phyloP scores from a whole-genome alignment of 2,329 filamentous ascomycete species.

The Fusarium albosuccineum region DNA sequence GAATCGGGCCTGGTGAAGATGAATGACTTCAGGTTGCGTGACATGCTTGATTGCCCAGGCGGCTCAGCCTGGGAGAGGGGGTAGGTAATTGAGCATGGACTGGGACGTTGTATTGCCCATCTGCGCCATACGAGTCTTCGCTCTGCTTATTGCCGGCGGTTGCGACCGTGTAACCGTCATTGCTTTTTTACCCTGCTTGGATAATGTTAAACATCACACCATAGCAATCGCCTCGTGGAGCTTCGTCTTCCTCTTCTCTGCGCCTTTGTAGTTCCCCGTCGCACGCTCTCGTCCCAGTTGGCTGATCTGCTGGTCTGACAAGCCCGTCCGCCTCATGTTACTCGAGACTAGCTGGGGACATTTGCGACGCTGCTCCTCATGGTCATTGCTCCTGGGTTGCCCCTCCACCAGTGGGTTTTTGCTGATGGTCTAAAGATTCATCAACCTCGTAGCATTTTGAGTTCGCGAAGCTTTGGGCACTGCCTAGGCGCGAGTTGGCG shows the following conservation, averaged over 20 bases:
- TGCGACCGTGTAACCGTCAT: neutral
- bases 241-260: neutral
- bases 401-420: neutral
- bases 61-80: too few relatives aligned
- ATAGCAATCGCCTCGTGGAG: neutral
- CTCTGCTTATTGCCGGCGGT: neutral
- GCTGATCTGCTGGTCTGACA: neutral
- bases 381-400: conserved; percentile 9
- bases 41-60: too few relatives aligned
- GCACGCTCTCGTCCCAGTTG: neutral
- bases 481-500: neutral
- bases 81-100: too few relatives aligned
- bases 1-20: conserved; percentile 28
- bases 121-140: neutral
- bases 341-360: too few relatives aligned
- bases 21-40: neutral
- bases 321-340: too few relatives aligned
- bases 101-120: too few relatives aligned
- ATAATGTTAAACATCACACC: conserved; percentile 2
- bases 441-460: neutral
- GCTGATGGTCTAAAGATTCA: neutral
- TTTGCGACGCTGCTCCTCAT: neutral
- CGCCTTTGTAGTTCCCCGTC: conserved; percentile 1
- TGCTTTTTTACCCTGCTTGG: conserved; percentile 4
- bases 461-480: neutral